A percentile compares a stretch with the other conserved stretches of the same genome.
phyloP scores from a whole-genome alignment of 768 basidiomycete genomes.

The Russula griseocarnosa region DNA sequence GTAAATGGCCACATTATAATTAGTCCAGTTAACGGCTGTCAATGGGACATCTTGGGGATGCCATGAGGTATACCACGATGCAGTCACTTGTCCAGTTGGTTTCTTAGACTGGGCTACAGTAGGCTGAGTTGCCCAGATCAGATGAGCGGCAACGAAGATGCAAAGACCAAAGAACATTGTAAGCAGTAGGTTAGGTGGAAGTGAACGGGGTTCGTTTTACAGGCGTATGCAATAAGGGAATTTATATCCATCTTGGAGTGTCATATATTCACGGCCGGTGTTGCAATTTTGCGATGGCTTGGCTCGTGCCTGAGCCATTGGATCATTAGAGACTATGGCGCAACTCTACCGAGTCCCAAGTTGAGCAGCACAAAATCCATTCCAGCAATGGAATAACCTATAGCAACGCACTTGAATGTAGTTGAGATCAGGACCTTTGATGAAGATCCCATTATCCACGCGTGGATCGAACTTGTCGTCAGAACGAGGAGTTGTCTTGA shows the following conservation, averaged over 20 bases:
- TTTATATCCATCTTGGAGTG: not conserved
- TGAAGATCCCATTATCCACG: too few species aligned
- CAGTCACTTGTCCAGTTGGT: constrained; percentile 36
- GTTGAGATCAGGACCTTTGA: not conserved
- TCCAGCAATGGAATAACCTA: too few species aligned
- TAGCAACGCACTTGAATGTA: too few species aligned
- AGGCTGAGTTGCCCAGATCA: not conserved
- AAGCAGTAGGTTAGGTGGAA: too few species aligned
- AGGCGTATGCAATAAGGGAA: not conserved
- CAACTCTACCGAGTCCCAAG: too few species aligned
- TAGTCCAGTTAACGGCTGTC: constrained; percentile 48
- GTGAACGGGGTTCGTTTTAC: not conserved
- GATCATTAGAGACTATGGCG: too few species aligned
- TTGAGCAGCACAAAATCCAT: too few species aligned
- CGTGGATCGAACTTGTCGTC: not conserved
- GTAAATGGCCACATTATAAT: constrained; percentile 54
- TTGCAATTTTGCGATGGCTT: too few species aligned
- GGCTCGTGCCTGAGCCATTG: too few species aligned
- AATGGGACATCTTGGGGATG: constrained; percentile 41
- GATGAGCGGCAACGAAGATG: constrained; percentile 5
- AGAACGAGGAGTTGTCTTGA: not conserved
- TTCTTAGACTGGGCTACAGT: too few species aligned
- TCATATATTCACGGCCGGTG: not conserved
- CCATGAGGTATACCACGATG: constrained; percentile 59
- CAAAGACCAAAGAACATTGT: constrained; percentile 8